Conservation (phyloP, 2,329 filamentous ascomycete genomes). For the Lecanicillium sp. region DNA sequence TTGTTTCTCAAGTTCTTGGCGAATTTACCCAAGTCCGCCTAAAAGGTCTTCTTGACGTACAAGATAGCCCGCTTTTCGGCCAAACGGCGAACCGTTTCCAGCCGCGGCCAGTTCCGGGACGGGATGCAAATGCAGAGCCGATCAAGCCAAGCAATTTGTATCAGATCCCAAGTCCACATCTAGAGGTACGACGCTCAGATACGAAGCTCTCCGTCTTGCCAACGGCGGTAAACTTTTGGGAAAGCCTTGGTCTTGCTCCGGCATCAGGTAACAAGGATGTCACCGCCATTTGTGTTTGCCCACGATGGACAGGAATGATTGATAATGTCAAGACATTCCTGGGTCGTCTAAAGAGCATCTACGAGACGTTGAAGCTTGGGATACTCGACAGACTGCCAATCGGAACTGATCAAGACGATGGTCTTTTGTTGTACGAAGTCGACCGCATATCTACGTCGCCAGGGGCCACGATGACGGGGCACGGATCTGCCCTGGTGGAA, state of each 20-base stretch:
- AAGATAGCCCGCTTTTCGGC: slow-evolving; percentile 45
- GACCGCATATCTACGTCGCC: slow-evolving; percentile 35
- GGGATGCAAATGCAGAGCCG: slow-evolving; percentile 34
- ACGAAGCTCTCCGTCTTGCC: slow-evolving; percentile 64
- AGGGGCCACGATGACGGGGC: slow-evolving; percentile 30
- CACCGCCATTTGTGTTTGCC: slow-evolving; percentile 61
- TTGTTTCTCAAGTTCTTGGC: slow-evolving; percentile 36
- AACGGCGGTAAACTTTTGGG: slow-evolving; percentile 72
- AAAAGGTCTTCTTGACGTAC: slow-evolving; percentile 46
- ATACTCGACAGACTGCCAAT: slow-evolving; percentile 47
- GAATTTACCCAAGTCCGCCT: slow-evolving; percentile 27
- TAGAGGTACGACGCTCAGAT: slow-evolving; percentile 65
- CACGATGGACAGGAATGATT: slow-evolving; percentile 53
- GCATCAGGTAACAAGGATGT: slow-evolving; percentile 65
- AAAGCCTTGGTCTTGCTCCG: slow-evolving; percentile 67
- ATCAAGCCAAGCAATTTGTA: slow-evolving; percentile 47
- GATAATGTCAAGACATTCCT: slow-evolving; percentile 57
- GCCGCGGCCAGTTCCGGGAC: slow-evolving; percentile 34
- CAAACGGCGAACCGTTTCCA: slow-evolving; percentile 42
- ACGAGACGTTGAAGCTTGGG: slow-evolving; percentile 68
- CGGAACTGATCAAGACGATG: slow-evolving; percentile 28
- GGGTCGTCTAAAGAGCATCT: slow-evolving; percentile 58
- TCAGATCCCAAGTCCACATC: slow-evolving; percentile 57
- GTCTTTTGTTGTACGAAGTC: slow-evolving; percentile 41
- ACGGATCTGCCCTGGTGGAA: slow-evolving; percentile 37